These are phyloP conservation scores for Linum trigynum DNA, from an alignment of 345 rosid species.

Conservation along the genomic window DNA sequence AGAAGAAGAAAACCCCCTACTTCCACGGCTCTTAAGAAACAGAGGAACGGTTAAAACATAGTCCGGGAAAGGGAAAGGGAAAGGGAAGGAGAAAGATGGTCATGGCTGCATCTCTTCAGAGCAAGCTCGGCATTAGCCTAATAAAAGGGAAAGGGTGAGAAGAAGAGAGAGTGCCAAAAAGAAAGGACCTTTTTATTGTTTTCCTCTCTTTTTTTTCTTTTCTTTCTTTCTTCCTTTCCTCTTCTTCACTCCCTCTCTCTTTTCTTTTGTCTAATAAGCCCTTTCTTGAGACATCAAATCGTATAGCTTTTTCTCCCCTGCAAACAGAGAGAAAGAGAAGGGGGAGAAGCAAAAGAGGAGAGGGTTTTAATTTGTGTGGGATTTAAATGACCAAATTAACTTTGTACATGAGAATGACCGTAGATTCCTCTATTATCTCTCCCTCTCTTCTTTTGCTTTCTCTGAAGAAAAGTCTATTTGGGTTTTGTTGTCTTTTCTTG, in stretches of 20 bases:
- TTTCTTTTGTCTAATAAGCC: not conserved
- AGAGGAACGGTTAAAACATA: not conserved
- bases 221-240: not conserved
- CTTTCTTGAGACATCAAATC: slow-evolving; percentile 29
- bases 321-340: not conserved
- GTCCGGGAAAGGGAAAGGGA: slow-evolving; percentile 7
- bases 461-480: not conserved
- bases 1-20: not conserved
- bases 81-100: not conserved
- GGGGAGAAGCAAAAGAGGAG: slow-evolving; percentile 4
- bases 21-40: not conserved
- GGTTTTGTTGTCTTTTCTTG: not conserved
- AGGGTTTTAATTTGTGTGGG: slow-evolving; percentile 13
- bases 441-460: not conserved
- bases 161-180: slow-evolving; percentile 17
- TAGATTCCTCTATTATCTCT: not conserved
- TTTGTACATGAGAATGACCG: not conserved
- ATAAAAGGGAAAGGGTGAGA: slow-evolving; percentile 4
- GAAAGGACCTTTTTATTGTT: slow-evolving; percentile 4
- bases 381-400: not conserved
- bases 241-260: not conserved
- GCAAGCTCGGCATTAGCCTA: slow-evolving; percentile 26
- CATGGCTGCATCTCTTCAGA: slow-evolving; percentile 31
- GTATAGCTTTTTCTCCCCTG: slow-evolving; percentile 14
- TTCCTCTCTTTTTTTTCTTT: slow-evolving; percentile 1